These are phyloP conservation scores for Aegilops speltoides DNA, from an alignment of 176 grass and related monocot genomes.

Conservation along the genomic window DNA sequence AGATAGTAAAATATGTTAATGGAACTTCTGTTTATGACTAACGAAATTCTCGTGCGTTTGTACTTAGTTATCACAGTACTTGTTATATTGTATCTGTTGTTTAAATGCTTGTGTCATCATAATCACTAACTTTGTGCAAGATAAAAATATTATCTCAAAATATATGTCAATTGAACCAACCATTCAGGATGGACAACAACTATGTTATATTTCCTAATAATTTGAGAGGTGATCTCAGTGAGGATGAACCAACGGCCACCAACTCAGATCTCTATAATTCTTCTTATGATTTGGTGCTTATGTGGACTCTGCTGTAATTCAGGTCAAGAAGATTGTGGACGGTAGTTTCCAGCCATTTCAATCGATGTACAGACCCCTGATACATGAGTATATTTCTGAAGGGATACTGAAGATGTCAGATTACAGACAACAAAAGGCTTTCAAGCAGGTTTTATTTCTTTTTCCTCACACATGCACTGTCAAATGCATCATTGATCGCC, in stretches of 20 bases:
- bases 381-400: slow-evolving; percentile 65
- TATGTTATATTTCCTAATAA: background rate
- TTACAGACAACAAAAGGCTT: slow-evolving; percentile 40
- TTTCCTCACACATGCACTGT: background rate
- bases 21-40: background rate
- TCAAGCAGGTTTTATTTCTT: slow-evolving; percentile 57
- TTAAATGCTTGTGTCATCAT: background rate
- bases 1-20: background rate
- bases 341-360: slow-evolving; percentile 83
- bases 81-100: background rate
- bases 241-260: background rate
- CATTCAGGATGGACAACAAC: background rate
- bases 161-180: background rate
- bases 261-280: background rate
- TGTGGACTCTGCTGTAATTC: slow-evolving; percentile 22
- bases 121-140: background rate
- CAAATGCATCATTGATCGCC: background rate
- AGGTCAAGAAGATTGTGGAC: slow-evolving; percentile 87
- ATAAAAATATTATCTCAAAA: background rate
- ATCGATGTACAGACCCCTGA: slow-evolving; percentile 61
- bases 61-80: background rate
- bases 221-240: background rate
- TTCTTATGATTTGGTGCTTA: background rate
- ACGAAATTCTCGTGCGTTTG: background rate
- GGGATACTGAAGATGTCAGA: slow-evolving; percentile 58